phyloP scores from a whole-genome alignment of 345 rosid genomes.

The Lumnitzera littorea region DNA sequence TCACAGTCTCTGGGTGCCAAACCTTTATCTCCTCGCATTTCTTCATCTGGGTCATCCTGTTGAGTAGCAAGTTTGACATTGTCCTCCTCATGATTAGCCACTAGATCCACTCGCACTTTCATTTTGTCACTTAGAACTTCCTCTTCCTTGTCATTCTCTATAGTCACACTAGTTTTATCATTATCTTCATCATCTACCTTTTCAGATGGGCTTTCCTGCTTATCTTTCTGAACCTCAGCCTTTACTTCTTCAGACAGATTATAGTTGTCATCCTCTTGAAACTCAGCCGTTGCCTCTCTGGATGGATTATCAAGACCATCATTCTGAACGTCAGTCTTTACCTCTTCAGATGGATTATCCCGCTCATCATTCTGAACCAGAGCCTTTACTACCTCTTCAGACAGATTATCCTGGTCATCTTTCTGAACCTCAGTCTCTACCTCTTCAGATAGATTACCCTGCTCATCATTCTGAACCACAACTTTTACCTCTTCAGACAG shows the following conservation, averaged over 20 bases:
- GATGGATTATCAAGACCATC: too few relatives aligned
- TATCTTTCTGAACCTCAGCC: neutral
- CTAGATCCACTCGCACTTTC: conserved; percentile 2
- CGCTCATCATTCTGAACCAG: too few relatives aligned
- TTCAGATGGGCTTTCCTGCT: neutral
- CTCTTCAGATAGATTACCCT: too few relatives aligned
- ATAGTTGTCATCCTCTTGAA: too few relatives aligned
- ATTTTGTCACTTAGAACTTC: conserved; percentile 9
- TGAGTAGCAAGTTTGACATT: neutral
- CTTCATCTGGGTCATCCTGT: neutral
- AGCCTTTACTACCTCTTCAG: too few relatives aligned
- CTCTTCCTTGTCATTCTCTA: conserved; percentile 13
- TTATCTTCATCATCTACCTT: neutral
- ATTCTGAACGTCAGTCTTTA: too few relatives aligned
- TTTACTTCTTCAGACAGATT: neutral
- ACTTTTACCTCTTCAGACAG: too few relatives aligned
- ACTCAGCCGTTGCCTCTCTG: too few relatives aligned
- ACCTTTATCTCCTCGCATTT: neutral
- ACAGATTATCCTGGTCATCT: too few relatives aligned
- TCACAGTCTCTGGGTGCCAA: conserved; percentile 2
- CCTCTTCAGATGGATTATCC: too few relatives aligned
- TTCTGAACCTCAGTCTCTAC: too few relatives aligned
- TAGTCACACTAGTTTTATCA: neutral
- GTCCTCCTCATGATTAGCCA: conserved; percentile 1
- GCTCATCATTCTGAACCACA: too few relatives aligned